A percentile compares a stretch with the other conserved stretches of the same genome.
Evolutionary conservation across 2,329 filamentous ascomycete genomes (phyloP).

Genomic region (Lecanicillium sp.): DNA sequence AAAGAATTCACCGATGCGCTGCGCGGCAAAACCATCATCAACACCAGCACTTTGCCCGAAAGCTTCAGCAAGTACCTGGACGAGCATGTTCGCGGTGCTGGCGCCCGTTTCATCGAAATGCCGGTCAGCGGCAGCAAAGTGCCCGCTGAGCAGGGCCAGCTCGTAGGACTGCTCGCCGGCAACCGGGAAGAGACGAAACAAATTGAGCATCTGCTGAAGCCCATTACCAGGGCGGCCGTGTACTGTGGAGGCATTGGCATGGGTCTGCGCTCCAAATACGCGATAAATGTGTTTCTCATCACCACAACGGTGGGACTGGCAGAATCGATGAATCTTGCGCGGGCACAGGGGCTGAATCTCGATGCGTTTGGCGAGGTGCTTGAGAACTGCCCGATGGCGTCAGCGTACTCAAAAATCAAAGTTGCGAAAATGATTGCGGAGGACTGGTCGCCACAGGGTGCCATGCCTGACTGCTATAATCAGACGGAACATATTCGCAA

Average conservation of each 20-base stretch:
- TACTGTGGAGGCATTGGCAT: constrained; percentile 29
- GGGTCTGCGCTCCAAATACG: constrained; percentile 28
- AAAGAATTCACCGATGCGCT: constrained; percentile 21
- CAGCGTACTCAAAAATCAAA: constrained; percentile 25
- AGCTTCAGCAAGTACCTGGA: constrained; percentile 22
- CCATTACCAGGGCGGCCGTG: constrained; percentile 25
- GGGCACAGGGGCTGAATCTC: constrained; percentile 26
- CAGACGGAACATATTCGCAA: constrained; percentile 23
- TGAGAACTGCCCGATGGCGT: constrained; percentile 26
- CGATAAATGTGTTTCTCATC: constrained; percentile 26
- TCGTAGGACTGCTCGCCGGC: constrained; percentile 30
- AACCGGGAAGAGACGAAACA: constrained; percentile 20
- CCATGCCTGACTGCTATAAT: constrained; percentile 27
- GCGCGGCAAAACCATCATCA: constrained; percentile 26
- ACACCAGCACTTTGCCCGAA: constrained; percentile 25
- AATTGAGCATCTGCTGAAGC: constrained; percentile 19
- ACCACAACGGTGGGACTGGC: constrained; percentile 26
- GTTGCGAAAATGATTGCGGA: constrained; percentile 23
- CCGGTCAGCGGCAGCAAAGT: constrained; percentile 30
- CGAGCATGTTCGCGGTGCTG: constrained; percentile 18
- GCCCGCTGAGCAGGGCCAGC: constrained; percentile 27
- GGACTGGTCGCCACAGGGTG: constrained; percentile 27
- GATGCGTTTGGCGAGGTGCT: constrained; percentile 25
- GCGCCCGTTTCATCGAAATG: constrained; percentile 29
- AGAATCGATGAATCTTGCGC: constrained; percentile 28